These are phyloP conservation scores for Spinacia oleracea DNA, from an alignment of 179 eudicot genomes.

Conservation along the genomic window DNA sequence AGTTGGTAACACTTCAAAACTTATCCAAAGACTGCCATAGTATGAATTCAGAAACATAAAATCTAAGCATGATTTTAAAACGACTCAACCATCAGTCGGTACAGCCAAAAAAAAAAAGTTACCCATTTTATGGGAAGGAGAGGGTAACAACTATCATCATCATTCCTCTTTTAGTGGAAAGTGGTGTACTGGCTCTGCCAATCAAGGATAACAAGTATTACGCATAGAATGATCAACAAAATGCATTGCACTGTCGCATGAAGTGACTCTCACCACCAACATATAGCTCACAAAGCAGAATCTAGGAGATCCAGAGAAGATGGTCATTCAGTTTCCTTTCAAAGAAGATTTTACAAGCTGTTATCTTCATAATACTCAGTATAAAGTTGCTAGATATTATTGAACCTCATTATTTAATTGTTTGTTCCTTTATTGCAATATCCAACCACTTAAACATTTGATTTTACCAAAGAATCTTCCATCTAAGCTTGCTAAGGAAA, in stretches of 20 bases:
- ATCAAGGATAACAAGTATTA: background rate
- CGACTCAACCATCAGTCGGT: background rate
- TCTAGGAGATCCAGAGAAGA: background rate
- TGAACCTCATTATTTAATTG: background rate
- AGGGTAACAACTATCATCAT: background rate
- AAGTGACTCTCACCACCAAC: background rate
- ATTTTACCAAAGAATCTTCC: background rate
- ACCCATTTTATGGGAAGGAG: background rate
- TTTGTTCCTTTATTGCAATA: background rate
- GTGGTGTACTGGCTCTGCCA: background rate
- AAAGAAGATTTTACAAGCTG: background rate
- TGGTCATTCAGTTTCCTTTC: background rate
- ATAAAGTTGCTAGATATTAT: background rate
- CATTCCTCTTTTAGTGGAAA: background rate
- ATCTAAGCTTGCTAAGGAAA: background rate
- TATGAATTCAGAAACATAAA: background rate
- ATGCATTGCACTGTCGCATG: background rate
- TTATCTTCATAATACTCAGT: no score
- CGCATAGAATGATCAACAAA: background rate
- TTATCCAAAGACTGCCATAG: background rate
- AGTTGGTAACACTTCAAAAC: background rate
- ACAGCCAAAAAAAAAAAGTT: background rate
- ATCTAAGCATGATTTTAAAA: background rate
- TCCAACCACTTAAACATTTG: background rate
- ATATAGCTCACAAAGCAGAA: background rate